Conservation (phyloP, 2,329 filamentous ascomycete species). For the Ramichloridium luteum region DNA sequence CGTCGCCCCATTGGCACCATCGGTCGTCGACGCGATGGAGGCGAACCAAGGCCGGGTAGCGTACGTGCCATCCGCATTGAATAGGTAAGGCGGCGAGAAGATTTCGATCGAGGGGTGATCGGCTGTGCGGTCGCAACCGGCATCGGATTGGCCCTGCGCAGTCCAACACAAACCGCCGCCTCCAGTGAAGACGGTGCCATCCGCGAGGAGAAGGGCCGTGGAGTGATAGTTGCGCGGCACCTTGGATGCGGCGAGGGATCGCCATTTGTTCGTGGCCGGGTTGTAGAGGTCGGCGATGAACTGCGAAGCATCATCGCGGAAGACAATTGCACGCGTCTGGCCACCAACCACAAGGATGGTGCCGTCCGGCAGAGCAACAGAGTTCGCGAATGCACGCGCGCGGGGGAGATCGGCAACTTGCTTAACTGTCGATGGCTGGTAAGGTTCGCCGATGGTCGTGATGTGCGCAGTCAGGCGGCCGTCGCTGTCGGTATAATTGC, state of each 20-base stretch:
- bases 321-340: constrained; percentile 12
- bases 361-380: constrained; percentile 24
- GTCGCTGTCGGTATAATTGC: constrained; percentile 33
- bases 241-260: constrained; percentile 12
- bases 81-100: constrained; percentile 45
- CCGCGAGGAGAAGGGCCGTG: constrained; percentile 37
- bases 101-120: constrained; percentile 46
- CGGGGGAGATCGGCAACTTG: constrained; percentile 19
- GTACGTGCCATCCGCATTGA: constrained; percentile 31
- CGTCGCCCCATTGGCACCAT: too few species aligned
- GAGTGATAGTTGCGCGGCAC: constrained; percentile 41
- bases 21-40: constrained; percentile 20
- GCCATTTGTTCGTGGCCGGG: constrained; percentile 12
- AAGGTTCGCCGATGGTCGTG: constrained; percentile 32
- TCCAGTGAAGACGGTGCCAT: constrained; percentile 39
- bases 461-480: constrained; percentile 37
- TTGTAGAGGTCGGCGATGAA: constrained; percentile 14
- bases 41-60: constrained; percentile 34
- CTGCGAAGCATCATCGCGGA: constrained; percentile 14
- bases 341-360: constrained; percentile 26
- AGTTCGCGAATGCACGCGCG: constrained; percentile 20
- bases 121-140: constrained; percentile 21
- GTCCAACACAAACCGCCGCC: constrained; percentile 42
- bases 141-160: constrained; percentile 4
- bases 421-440: constrained; percentile 11